Conservation (phyloP, 2,329 filamentous ascomycete genomes). For the Nemania sp. region DNA sequence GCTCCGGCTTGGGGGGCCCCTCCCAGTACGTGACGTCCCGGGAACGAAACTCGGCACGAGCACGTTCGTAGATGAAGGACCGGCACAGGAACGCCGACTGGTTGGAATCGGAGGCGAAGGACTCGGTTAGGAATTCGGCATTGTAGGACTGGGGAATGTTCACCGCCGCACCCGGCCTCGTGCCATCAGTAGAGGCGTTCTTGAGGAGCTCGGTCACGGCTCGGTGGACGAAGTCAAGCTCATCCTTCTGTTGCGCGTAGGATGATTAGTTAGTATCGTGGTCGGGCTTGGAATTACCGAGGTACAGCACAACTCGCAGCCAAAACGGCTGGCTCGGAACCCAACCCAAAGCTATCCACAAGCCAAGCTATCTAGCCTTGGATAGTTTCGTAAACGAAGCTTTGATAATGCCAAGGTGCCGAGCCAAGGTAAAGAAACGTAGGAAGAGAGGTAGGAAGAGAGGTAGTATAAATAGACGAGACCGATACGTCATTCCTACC, state of each 20-base stretch:
- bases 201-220: conserved; percentile 52
- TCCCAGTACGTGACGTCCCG: conserved; percentile 19
- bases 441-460: too few relatives aligned
- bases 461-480: too few relatives aligned
- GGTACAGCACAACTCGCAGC: too few relatives aligned
- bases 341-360: too few relatives aligned
- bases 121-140: conserved; percentile 47
- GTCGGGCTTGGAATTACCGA: not conserved
- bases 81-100: conserved; percentile 64
- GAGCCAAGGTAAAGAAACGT: too few relatives aligned
- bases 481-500: too few relatives aligned
- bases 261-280: conserved; percentile 1
- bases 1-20: conserved; percentile 47
- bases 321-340: too few relatives aligned
- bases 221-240: conserved; percentile 54
- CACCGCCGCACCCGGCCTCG: conserved; percentile 38
- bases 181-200: conserved; percentile 46
- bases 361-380: too few relatives aligned
- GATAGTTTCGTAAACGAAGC: too few relatives aligned
- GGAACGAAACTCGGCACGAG: conserved; percentile 45
- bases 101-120: conserved; percentile 55
- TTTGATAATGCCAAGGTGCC: too few relatives aligned
- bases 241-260: conserved; percentile 41
- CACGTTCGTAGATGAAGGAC: conserved; percentile 66
- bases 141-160: conserved; percentile 50